phyloP scores from a whole-genome alignment of 345 rosid species.

The Noccaea bulbosa region DNA sequence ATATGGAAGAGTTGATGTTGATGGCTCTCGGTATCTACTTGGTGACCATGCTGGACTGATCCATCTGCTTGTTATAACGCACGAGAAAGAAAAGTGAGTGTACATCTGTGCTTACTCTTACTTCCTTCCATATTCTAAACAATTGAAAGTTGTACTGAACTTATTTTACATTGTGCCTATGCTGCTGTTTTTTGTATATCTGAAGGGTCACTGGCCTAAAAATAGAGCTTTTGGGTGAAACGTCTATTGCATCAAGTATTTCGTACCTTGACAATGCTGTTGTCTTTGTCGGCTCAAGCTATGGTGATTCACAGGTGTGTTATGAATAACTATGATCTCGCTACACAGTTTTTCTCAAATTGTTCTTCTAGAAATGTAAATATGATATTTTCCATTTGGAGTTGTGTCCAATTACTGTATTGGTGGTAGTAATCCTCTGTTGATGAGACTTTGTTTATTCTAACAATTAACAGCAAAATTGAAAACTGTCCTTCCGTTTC shows the following conservation, averaged over 20 bases:
- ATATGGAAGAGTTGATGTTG: slow-evolving; percentile 96
- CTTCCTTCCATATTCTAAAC: slow-evolving; percentile 3
- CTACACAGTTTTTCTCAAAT: slow-evolving; percentile 4
- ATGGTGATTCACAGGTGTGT: slow-evolving; percentile 95
- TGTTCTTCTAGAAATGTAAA: slow-evolving; percentile 12
- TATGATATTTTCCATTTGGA: neutral
- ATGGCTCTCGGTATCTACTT: slow-evolving; percentile 97
- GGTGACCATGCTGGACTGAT: slow-evolving; percentile 95
- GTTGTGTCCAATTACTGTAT: neutral
- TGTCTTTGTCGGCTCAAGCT: slow-evolving; percentile 95
- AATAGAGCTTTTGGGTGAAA: slow-evolving; percentile 95
- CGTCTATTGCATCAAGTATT: slow-evolving; percentile 91
- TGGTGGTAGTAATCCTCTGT: neutral
- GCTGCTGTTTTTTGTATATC: slow-evolving; percentile 37
- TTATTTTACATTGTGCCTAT: slow-evolving; percentile 23
- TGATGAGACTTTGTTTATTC: neutral
- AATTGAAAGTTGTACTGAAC: slow-evolving; percentile 1
- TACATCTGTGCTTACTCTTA: slow-evolving; percentile 1
- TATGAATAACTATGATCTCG: neutral
- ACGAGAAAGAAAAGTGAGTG: slow-evolving; percentile 95
- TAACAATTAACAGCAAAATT: neutral
- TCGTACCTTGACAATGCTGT: slow-evolving; percentile 96
- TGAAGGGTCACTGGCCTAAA: slow-evolving; percentile 92
- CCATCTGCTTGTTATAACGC: slow-evolving; percentile 95
- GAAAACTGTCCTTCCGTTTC: neutral